Base-by-base conservation (phyloP, 768 basidiomycete genomes). In the Aureoboletus auriporus region DNA sequence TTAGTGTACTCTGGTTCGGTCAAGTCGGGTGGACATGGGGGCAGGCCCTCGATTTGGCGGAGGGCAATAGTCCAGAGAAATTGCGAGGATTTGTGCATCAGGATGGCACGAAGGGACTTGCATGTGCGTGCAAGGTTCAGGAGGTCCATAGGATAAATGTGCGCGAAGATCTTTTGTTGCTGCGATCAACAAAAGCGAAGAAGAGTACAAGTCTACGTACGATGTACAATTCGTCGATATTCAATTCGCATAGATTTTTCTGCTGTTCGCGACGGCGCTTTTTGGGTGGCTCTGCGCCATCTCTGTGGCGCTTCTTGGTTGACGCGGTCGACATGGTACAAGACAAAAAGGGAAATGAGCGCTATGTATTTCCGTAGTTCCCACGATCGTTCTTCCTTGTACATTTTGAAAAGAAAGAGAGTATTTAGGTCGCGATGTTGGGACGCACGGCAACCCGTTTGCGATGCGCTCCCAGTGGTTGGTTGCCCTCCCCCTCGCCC, bases 1-100 rank as follows among this genome's bases (percentile, higher is more conserved):
- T 66, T 71, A 30, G 71, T 70, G 48, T 72, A 79, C 53, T 73
- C 67, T 0, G 69, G 58, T 64, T 80, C 78, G 23, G 55, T 63
- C 52, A 79, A 54, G 53, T 78, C 77, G 9, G 52, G 35, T 0
- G 77, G 78, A 50, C 74, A 74, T 12, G 60, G 47, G 4, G 78
- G 78, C 12, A 77, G 61, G 12, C 66, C 71, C 33, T 61, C 58
- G 8, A 74, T 60, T 42, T 64, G 68, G 13, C 51, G 53, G 27
- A 75, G 66, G 38, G 51, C 42, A 16, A 29, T 44, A 39, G 40
- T 57, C 66, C 67, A 52, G 53, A 67, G 40, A 50, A 64, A 49
- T 54, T 45, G 44, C 55, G 66, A 48, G 56, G 69, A 36, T 52
- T 39, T 56, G 33, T 39, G 50, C 62, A 72, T 68, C 13, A 78